Conservation (phyloP, 2,329 filamentous ascomycete species). For the Pezicula carpinea region DNA sequence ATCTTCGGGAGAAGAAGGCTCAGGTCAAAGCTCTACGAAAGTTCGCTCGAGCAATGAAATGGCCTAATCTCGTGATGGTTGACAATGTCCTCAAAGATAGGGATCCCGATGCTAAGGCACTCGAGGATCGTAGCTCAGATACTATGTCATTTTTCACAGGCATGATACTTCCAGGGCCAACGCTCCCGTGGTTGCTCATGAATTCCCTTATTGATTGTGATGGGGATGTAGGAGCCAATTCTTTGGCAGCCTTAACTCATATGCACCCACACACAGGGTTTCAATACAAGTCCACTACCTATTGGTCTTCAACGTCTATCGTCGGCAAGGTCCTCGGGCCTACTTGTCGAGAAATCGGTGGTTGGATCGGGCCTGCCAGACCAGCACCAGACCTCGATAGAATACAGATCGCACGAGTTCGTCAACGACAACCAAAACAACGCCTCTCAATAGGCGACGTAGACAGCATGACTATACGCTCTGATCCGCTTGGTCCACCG, state of each 20-base stretch:
- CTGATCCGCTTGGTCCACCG: slow-evolving; percentile 63
- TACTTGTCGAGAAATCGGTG: slow-evolving; percentile 65
- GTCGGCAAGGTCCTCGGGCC: slow-evolving; percentile 72
- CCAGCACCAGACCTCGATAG: slow-evolving; percentile 62
- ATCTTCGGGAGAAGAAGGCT: slow-evolving; percentile 59
- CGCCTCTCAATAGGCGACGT: slow-evolving; percentile 55
- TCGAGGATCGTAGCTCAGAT: slow-evolving; percentile 62
- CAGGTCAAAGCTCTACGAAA: slow-evolving; percentile 65
- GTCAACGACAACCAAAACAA: slow-evolving; percentile 53
- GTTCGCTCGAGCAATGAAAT: slow-evolving; percentile 70
- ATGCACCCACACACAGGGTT: slow-evolving; percentile 67
- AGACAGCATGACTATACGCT: slow-evolving; percentile 60
- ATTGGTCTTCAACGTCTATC: slow-evolving; percentile 69
- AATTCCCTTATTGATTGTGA: slow-evolving; percentile 74
- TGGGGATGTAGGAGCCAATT: slow-evolving; percentile 59
- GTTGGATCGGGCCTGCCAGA: slow-evolving; percentile 70
- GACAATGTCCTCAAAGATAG: slow-evolving; percentile 57
- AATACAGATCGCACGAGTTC: slow-evolving; percentile 66
- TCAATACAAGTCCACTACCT: slow-evolving; percentile 73
- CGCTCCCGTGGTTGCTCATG: slow-evolving; percentile 72
- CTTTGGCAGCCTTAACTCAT: slow-evolving; percentile 63
- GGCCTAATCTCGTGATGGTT: slow-evolving; percentile 67
- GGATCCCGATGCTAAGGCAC: slow-evolving; percentile 43
- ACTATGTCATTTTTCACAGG: slow-evolving; percentile 76
- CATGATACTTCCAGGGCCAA: slow-evolving; percentile 64